phyloP scores from a whole-genome alignment of 768 basidiomycete species.

The Tephrocybe sp. region DNA sequence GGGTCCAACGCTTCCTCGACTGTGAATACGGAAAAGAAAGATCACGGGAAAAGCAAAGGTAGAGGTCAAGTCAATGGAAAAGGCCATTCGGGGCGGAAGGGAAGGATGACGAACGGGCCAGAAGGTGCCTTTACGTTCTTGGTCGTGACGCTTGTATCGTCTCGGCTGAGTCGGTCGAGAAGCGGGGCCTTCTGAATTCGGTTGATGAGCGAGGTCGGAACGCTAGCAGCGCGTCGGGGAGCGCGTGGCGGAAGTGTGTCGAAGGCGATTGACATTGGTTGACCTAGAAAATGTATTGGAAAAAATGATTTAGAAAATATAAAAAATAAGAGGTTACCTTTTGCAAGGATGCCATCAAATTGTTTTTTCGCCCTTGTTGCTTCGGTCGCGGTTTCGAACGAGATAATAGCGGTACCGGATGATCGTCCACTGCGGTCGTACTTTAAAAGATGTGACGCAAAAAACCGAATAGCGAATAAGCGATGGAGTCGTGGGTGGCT shows the following conservation, averaged over 20 bases:
- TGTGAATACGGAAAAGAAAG: conserved; percentile 10
- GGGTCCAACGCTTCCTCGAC: conserved; percentile 42
- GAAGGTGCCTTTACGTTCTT: conserved; percentile 14
- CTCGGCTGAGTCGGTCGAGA: conserved; percentile 56
- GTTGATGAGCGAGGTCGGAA: conserved; percentile 62
- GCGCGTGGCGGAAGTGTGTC: conserved; percentile 48
- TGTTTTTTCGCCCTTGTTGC: conserved; percentile 82
- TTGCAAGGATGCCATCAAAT: conserved; percentile 83
- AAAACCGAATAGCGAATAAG: conserved; percentile 30
- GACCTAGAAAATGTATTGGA: conserved; percentile 41
- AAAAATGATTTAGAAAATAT: neutral
- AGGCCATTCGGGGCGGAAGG: neutral
- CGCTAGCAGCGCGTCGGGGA: conserved; percentile 49
- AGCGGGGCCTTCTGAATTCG: conserved; percentile 76
- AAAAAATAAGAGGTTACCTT: conserved; percentile 50
- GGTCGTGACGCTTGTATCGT: conserved; percentile 36
- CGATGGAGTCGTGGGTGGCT: conserved; percentile 47
- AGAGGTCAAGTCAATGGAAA: neutral
- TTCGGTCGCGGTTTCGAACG: conserved; percentile 75
- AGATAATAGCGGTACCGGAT: conserved; percentile 74
- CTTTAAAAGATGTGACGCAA: conserved; percentile 43
- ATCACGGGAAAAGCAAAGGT: neutral
- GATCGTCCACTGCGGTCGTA: conserved; percentile 96
- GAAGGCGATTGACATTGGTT: conserved; percentile 72
- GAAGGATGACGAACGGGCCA: conserved; percentile 33